These are phyloP conservation scores for Leccinum subgranulosum DNA, from an alignment of 768 basidiomycete genomes.

Conservation along the genomic window DNA sequence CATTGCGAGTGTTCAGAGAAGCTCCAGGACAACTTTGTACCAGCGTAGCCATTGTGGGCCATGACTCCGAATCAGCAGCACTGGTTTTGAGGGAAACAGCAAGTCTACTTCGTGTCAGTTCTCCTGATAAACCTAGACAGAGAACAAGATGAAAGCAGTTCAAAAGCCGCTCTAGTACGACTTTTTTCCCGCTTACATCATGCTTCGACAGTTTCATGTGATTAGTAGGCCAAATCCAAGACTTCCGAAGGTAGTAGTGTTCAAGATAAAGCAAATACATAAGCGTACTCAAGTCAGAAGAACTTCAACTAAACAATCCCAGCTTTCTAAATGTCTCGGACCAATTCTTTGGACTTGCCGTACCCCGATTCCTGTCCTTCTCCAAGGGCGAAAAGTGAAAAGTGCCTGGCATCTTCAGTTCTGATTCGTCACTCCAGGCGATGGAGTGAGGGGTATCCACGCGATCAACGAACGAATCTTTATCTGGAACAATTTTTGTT, in stretches of 20 bases:
- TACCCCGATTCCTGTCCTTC: not conserved
- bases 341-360: conserved; percentile 15
- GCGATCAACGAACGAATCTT: not conserved
- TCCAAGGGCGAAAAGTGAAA: conserved; percentile 34
- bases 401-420: conserved; percentile 50
- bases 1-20: not conserved
- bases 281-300: not conserved
- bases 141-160: too few relatives aligned
- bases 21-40: not conserved
- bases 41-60: not conserved
- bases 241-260: not conserved
- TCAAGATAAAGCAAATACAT: not conserved
- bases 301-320: conserved; percentile 22
- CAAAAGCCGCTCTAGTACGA: too few relatives aligned
- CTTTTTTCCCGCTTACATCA: too few relatives aligned
- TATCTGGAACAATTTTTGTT: not conserved
- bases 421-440: conserved; percentile 27
- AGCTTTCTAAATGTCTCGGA: conserved; percentile 19
- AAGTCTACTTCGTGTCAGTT: not conserved
- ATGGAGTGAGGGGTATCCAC: conserved; percentile 4
- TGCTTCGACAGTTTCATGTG: too few relatives aligned
- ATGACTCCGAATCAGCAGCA: not conserved
- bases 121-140: too few relatives aligned
- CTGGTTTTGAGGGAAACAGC: not conserved
- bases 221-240: too few relatives aligned